Conservation (phyloP, 2,329 filamentous ascomycete species). For the Venturia aucupariae region DNA sequence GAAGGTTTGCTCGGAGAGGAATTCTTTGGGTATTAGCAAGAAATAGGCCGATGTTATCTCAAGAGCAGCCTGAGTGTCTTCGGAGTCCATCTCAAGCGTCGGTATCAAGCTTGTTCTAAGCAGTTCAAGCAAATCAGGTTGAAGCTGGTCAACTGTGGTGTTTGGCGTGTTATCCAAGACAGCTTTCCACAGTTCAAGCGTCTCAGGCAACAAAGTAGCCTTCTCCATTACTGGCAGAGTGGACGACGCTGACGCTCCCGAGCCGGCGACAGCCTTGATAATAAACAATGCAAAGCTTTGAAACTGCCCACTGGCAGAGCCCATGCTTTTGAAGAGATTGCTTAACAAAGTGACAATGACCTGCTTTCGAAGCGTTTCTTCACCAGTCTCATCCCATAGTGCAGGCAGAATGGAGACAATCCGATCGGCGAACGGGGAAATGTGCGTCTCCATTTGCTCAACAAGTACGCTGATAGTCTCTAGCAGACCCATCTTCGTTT, state of each 20-base stretch:
- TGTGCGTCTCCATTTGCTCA: constrained; percentile 67
- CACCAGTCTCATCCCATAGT: constrained; percentile 76
- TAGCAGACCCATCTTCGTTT: constrained; percentile 83
- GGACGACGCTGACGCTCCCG: constrained; percentile 45
- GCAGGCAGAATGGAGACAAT: constrained; percentile 72
- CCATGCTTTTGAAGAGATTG: constrained; percentile 79
- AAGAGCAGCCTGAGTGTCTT: constrained; percentile 38
- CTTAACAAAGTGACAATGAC: constrained; percentile 79
- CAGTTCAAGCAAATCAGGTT: constrained; percentile 30
- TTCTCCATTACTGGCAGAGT: constrained; percentile 44
- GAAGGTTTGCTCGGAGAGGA: constrained; percentile 33
- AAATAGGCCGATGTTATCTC: constrained; percentile 42
- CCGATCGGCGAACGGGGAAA: constrained; percentile 60
- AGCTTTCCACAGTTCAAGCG: constrained; percentile 77
- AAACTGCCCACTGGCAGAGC: constrained; percentile 27
- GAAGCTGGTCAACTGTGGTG: constrained; percentile 30
- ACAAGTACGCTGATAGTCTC: constrained; percentile 79
- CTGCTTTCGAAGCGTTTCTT: constrained; percentile 90
- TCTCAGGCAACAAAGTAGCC: constrained; percentile 82
- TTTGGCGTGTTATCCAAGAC: constrained; percentile 55
- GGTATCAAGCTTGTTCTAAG: constrained; percentile 37
- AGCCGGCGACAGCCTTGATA: constrained; percentile 44
- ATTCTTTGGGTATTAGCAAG: constrained; percentile 37
- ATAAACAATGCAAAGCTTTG: constrained; percentile 51
- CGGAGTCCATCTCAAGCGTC: constrained; percentile 39